These are phyloP conservation scores for Aureobasidium sp. DNA, from an alignment of 2,329 filamentous ascomycete species.

Conservation along the genomic window DNA sequence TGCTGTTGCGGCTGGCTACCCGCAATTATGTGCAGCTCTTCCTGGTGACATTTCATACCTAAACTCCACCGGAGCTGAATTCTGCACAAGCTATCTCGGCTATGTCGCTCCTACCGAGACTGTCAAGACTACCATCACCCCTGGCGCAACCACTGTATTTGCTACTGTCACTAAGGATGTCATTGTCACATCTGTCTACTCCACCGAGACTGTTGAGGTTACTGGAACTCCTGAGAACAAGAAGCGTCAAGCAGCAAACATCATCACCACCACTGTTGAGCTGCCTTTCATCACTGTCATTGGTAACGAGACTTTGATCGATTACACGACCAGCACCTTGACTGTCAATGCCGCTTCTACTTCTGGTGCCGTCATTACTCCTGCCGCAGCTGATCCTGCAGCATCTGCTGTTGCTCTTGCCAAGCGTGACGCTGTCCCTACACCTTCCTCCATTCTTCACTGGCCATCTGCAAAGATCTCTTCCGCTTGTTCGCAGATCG, in stretches of 20 bases:
- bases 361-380: constrained; percentile 6
- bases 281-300: constrained; percentile 15
- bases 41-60: constrained; percentile 5
- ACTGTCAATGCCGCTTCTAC: constrained; percentile 12
- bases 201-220: not conserved
- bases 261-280: constrained; percentile 11
- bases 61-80: not conserved
- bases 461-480: constrained; percentile 23
- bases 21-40: constrained; percentile 12
- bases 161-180: not conserved
- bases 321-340: constrained; percentile 3
- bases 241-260: not conserved
- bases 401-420: not conserved
- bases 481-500: constrained; percentile 21
- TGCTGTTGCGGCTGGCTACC: constrained; percentile 19
- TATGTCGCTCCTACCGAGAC: constrained; percentile 1
- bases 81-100: constrained; percentile 12
- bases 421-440: constrained; percentile 5
- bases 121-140: not conserved
- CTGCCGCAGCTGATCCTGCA: constrained; percentile 3
- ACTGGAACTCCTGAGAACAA: not conserved
- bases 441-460: constrained; percentile 15
- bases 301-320: constrained; percentile 3
- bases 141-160: not conserved
- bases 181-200: not conserved